Percentiles rank a stretch among this genome's conserved stretches.
phyloP scores from a whole-genome alignment of 1,139 yeast species.

The Blastobotrys buckinghamii region DNA sequence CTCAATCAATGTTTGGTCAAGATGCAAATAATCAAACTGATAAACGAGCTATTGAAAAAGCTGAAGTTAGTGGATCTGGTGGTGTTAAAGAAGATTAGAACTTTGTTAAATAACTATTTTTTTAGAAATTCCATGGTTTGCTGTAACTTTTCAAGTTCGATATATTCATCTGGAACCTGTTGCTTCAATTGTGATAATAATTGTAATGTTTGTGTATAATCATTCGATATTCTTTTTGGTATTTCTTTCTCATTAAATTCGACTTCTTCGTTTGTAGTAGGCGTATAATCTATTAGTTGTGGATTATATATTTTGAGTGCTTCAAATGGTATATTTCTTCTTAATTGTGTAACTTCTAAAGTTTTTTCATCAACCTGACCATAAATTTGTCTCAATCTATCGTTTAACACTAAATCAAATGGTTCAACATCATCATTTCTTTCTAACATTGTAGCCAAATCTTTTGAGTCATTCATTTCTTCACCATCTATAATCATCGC shows the following conservation, averaged over 20 bases:
- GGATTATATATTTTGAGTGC: slow-evolving; percentile 20
- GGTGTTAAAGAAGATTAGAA: slow-evolving; percentile 83
- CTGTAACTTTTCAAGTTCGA: slow-evolving; percentile 19
- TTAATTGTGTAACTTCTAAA: slow-evolving; percentile 42
- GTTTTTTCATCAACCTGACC: slow-evolving; percentile 49
- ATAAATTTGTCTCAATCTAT: slow-evolving; percentile 43
- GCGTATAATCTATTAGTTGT: slow-evolving; percentile 2
- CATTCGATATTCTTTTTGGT: slow-evolving; percentile 2
- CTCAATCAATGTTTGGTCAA: slow-evolving; percentile 71
- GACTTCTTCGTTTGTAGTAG: slow-evolving; percentile 5
- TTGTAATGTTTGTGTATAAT: slow-evolving; percentile 12
- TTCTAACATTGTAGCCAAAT: slow-evolving; percentile 18
- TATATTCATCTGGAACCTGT: slow-evolving; percentile 18
- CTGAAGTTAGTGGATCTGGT: slow-evolving; percentile 82
- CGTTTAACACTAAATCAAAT: slow-evolving; percentile 50
- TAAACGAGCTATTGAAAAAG: slow-evolving; percentile 77
- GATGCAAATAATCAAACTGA: slow-evolving; percentile 66
- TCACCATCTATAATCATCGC: slow-evolving; percentile 45
- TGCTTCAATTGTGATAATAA: slow-evolving; percentile 12
- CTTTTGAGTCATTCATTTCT: slow-evolving; percentile 18
- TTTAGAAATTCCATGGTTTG: slow-evolving; percentile 16
- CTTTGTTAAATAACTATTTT: neutral
- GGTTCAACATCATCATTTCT: slow-evolving; percentile 43
- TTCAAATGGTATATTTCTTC: slow-evolving; percentile 43
- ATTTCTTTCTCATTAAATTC: slow-evolving; percentile 3